phyloP scores from a whole-genome alignment of 2,329 filamentous ascomycete genomes.

The Diaporthe australafricana region DNA sequence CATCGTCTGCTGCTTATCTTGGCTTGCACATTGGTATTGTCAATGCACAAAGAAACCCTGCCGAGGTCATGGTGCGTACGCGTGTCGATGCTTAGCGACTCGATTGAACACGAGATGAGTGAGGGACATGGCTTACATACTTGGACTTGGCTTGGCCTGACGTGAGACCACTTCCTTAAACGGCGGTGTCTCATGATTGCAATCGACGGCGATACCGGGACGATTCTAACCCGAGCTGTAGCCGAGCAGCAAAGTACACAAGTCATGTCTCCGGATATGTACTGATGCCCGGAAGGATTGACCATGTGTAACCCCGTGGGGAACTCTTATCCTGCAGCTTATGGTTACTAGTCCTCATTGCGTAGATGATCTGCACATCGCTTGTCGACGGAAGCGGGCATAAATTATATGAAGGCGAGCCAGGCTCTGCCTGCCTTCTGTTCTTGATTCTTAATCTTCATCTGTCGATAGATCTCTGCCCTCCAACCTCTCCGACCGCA shows the following conservation, averaged over 20 bases:
- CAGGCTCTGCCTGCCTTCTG: not conserved
- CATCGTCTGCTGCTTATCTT: too few species aligned
- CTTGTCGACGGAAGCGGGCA: not conserved
- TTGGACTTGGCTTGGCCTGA: not conserved
- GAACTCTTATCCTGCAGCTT: conserved; percentile 11
- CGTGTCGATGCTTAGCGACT: not conserved
- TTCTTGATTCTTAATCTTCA: not conserved
- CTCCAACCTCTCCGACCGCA: not conserved
- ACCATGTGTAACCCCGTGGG: conserved; percentile 22
- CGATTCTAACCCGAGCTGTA: not conserved
- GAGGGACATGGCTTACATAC: not conserved
- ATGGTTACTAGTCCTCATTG: not conserved
- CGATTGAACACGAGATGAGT: not conserved
- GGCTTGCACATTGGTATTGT: not conserved
- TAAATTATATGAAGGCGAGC: not conserved
- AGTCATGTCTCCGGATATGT: conserved; percentile 16
- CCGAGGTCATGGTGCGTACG: not conserved
- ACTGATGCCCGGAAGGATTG: not conserved
- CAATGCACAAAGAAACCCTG: not conserved
- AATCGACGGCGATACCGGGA: conserved; percentile 3
- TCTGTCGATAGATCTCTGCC: not conserved
- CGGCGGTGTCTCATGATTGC: not conserved
- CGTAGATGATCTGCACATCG: not conserved
- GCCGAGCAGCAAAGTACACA: conserved; percentile 10
- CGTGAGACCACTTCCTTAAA: conserved; percentile 4